These are phyloP conservation scores for Blepharisma stoltei DNA, from an alignment of 73 alveolate genomes.

Conservation along the genomic window DNA sequence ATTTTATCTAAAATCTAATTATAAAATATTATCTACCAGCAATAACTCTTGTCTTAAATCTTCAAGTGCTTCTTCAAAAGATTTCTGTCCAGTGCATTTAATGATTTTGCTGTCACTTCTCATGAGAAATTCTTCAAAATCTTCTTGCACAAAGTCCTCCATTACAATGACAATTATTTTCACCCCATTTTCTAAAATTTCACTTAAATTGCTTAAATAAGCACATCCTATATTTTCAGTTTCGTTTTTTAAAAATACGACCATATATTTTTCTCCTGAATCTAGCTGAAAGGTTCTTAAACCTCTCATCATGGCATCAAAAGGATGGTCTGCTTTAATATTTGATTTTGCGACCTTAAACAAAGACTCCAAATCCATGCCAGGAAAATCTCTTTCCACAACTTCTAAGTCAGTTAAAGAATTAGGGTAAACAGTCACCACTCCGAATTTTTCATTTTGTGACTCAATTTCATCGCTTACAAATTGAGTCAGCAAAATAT, in stretches of 20 bases:
- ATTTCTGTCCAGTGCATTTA: neutral
- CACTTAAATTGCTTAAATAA: neutral
- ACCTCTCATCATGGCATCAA: neutral
- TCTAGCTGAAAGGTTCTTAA: neutral
- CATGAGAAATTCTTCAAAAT: neutral
- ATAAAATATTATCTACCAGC: neutral
- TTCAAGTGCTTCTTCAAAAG: neutral
- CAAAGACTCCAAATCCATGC: neutral
- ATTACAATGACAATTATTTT: neutral
- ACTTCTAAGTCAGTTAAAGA: neutral
- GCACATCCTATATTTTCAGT: neutral
- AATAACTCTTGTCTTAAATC: neutral
- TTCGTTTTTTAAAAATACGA: neutral
- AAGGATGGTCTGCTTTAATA: neutral
- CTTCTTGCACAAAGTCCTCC: conserved; percentile 18
- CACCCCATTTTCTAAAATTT: neutral
- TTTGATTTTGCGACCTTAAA: neutral
- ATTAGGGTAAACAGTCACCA: neutral
- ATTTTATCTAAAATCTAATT: conserved; percentile 17
- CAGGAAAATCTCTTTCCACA: conserved; percentile 26
- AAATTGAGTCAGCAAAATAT: neutral
- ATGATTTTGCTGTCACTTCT: neutral
- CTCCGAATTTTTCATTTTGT: conserved; percentile 23
- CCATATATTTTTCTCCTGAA: neutral
- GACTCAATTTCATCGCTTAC: conserved; percentile 22